These are phyloP conservation scores for Colletotrichum limetticola DNA, from an alignment of 2,329 filamentous ascomycete species.

Conservation along the genomic window DNA sequence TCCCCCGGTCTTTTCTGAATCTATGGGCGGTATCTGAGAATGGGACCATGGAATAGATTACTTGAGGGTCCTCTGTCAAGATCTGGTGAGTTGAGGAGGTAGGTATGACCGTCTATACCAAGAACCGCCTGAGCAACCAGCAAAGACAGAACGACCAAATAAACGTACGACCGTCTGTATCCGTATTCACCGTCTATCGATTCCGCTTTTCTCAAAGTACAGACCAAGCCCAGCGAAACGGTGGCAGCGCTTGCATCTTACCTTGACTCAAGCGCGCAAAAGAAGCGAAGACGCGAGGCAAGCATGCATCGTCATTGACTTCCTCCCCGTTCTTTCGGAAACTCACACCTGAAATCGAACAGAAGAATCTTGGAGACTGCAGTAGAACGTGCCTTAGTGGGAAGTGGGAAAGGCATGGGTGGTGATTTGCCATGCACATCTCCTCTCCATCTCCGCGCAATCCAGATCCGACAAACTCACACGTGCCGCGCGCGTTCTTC, in stretches of 20 bases:
- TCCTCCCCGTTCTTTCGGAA: too few species aligned
- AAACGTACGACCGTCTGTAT: neutral
- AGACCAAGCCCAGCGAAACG: neutral
- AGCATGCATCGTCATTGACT: neutral
- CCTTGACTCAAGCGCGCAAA: neutral
- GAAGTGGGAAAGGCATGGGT: too few species aligned
- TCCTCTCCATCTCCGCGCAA: neutral
- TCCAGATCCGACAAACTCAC: neutral
- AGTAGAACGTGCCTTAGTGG: conserved; percentile 16
- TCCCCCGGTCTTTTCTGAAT: neutral
- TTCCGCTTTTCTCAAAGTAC: neutral
- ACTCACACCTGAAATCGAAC: neutral
- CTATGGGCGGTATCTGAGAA: neutral
- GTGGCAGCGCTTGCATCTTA: neutral
- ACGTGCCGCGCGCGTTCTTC: neutral
- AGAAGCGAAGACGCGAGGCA: neutral
- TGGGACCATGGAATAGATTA: neutral
- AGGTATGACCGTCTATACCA: neutral
- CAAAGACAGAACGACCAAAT: too few species aligned
- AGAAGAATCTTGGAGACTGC: neutral
- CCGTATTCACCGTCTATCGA: neutral
- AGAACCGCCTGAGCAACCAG: too few species aligned
- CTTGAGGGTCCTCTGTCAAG: neutral
- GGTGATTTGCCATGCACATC: neutral
- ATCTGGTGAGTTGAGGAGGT: neutral